Evolutionary conservation across 163 green algal species (phyloP).

Genomic region (Chlamydomonas reinhardtii): DNA sequence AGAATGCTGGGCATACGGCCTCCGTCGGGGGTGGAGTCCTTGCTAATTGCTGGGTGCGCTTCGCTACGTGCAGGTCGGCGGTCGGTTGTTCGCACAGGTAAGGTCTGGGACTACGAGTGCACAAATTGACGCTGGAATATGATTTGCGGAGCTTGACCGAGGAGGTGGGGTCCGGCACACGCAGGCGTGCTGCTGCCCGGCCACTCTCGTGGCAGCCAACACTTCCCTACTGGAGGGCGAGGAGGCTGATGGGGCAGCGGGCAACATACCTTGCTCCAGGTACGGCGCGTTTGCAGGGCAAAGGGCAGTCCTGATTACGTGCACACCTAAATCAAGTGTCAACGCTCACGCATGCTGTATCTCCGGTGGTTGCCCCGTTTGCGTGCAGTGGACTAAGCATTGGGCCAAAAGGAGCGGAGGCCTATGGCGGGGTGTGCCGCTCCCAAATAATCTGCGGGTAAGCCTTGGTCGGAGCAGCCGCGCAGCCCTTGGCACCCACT

Average conservation of each 20-base stretch:
- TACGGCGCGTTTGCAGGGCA: not conserved
- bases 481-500: not conserved
- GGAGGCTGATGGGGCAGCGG: not conserved
- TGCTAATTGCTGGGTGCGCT: not conserved
- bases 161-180: not conserved
- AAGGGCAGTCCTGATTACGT: too few species aligned
- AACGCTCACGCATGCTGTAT: too few species aligned
- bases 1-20: too few species aligned
- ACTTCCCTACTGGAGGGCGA: constrained; percentile 6
- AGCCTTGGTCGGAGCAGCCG: not conserved
- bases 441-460: constrained; percentile 30
- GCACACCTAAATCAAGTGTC: too few species aligned
- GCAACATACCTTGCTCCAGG: not conserved
- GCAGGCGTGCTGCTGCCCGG: constrained; percentile 31
- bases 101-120: not conserved
- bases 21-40: not conserved
- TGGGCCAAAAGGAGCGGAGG: not conserved
- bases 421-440: constrained; percentile 10
- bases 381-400: constrained; percentile 19
- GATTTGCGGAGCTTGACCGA: not conserved
- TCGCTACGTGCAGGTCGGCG: constrained; percentile 14
- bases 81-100: constrained; percentile 16
- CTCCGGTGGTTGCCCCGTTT: too few species aligned
- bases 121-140: not conserved
- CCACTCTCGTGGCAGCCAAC: constrained; percentile 22